A percentile compares a stretch with the other conserved stretches of the same genome.
These are phyloP conservation scores for Talaromyces islandicus DNA, from an alignment of 2,329 filamentous ascomycete genomes.

Conservation along the genomic window DNA sequence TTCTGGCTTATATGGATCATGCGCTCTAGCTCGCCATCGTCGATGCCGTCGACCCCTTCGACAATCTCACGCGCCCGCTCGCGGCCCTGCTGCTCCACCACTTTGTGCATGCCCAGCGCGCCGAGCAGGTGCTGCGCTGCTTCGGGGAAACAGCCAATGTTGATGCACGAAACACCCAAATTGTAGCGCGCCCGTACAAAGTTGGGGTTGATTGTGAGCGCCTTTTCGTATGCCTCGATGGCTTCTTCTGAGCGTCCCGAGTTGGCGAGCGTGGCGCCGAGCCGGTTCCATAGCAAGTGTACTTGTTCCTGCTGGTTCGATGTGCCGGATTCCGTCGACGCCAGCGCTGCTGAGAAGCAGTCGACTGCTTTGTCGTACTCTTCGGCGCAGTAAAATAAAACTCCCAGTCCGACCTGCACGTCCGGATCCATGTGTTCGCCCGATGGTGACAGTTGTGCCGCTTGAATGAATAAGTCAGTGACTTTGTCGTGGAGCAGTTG, in stretches of 20 bases:
- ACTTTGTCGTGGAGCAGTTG: conserved; percentile 85
- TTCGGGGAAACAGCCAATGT: conserved; percentile 90
- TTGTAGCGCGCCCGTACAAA: conserved; percentile 97
- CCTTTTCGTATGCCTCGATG: conserved; percentile 92
- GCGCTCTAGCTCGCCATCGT: conserved; percentile 71
- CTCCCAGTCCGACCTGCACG: conserved; percentile 92
- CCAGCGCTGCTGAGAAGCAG: conserved; percentile 90
- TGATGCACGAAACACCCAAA: conserved; percentile 92
- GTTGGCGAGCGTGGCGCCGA: conserved; percentile 94
- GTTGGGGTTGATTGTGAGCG: conserved; percentile 82
- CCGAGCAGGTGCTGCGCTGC: conserved; percentile 89
- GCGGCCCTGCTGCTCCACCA: conserved; percentile 78
- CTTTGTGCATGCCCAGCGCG: conserved; percentile 90
- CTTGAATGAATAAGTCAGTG: conserved; percentile 82
- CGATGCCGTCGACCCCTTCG: conserved; percentile 50
- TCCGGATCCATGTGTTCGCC: conserved; percentile 97
- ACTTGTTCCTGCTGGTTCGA: conserved; percentile 81
- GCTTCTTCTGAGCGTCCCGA: conserved; percentile 89
- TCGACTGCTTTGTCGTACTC: conserved; percentile 98
- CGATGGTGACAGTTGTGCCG: conserved; percentile 83
- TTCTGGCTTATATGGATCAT: conserved; percentile 79
- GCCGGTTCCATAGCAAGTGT: conserved; percentile 93
- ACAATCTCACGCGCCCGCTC: conserved; percentile 80
- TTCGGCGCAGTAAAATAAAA: conserved; percentile 95
- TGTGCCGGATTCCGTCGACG: conserved; percentile 74